These are phyloP conservation scores for Zymoseptoria passerinii DNA, from an alignment of 2,329 filamentous ascomycete genomes.

Conservation along the genomic window DNA sequence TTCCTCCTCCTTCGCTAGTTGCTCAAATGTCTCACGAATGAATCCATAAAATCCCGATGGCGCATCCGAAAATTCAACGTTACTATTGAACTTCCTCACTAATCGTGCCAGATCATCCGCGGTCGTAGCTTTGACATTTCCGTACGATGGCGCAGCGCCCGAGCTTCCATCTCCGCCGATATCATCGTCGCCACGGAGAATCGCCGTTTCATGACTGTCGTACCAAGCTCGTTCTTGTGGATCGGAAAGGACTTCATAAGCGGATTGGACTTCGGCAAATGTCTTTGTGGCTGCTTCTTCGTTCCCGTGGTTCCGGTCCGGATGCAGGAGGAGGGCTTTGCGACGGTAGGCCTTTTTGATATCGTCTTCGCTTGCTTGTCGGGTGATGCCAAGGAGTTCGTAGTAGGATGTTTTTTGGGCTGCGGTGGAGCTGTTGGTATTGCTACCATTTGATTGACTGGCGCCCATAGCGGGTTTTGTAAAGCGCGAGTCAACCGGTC, in stretches of 20 bases:
- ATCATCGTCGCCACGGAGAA: constrained; percentile 59
- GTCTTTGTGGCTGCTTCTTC: constrained; percentile 72
- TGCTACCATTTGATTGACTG: constrained; percentile 33
- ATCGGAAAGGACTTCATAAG: constrained; percentile 93
- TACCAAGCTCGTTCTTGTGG: constrained; percentile 96
- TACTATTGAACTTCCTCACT: constrained; percentile 71
- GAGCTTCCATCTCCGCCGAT: constrained; percentile 23
- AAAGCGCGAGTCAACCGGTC: background rate
- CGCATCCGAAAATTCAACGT: constrained; percentile 70
- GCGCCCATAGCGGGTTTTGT: constrained; percentile 35
- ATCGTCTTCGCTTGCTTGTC: constrained; percentile 72
- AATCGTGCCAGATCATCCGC: constrained; percentile 69
- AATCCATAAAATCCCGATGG: constrained; percentile 78
- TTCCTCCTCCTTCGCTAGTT: constrained; percentile 71
- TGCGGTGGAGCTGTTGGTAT: constrained; percentile 17
- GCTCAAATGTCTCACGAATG: constrained; percentile 66
- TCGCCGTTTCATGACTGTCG: constrained; percentile 82
- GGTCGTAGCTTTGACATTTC: constrained; percentile 68
- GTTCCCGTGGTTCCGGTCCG: constrained; percentile 85
- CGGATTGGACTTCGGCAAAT: constrained; percentile 87
- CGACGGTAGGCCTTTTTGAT: constrained; percentile 89
- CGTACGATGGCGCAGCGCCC: constrained; percentile 50
- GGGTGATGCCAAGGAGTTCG: constrained; percentile 67
- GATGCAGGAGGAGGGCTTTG: constrained; percentile 88
- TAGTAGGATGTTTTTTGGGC: constrained; percentile 71